Evolutionary conservation across 139 green algal genomes (phyloP).

Genomic region (Astrephomene gubernaculifera): DNA sequence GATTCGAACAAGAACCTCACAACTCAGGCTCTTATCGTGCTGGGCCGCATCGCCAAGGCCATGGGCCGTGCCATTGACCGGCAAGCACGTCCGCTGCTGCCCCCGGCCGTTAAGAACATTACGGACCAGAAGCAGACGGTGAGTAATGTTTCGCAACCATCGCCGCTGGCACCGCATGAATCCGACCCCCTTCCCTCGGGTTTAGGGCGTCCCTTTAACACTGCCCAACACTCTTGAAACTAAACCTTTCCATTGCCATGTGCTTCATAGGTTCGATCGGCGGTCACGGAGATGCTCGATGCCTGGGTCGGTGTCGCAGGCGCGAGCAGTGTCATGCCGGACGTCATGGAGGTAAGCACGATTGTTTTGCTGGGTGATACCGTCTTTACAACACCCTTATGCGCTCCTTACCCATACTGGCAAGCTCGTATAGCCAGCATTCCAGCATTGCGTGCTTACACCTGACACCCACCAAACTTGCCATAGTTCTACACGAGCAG

Average conservation of each 20-base stretch:
- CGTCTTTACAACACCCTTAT: no score
- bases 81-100: conserved; percentile 61
- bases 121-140: conserved; percentile 92
- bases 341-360: conserved; percentile 66
- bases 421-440: no score
- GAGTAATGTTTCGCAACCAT: neutral
- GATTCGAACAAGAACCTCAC: conserved; percentile 96
- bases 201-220: no score
- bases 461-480: no score
- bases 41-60: conserved; percentile 85
- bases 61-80: conserved; percentile 83
- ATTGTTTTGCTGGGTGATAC: no score
- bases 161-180: no score
- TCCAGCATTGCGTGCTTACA: no score
- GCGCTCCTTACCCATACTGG: no score
- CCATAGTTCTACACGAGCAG: conserved; percentile 57
- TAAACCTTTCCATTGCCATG: no score
- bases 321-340: conserved; percentile 62
- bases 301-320: conserved; percentile 73
- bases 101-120: conserved; percentile 79
- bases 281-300: conserved; percentile 85
- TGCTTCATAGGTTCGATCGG: conserved; percentile 42
- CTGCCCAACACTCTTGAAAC: no score
- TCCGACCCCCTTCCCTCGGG: no score
- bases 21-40: conserved; percentile 73